Conservation (phyloP, 1,139 yeast genomes). For the Yamadazyma atlantica region DNA sequence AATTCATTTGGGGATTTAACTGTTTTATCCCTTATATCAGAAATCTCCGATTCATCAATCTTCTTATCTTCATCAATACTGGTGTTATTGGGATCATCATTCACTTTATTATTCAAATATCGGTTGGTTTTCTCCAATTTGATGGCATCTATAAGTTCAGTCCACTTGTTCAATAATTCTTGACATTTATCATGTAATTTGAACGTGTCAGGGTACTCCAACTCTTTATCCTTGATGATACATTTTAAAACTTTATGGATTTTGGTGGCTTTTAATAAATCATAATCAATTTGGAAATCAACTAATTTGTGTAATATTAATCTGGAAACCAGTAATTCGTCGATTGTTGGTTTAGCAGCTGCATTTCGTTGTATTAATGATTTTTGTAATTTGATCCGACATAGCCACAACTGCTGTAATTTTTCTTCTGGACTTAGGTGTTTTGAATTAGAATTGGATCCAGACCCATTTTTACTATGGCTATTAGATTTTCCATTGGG, state of each 20-base stretch:
- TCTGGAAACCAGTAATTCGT: slow-evolving; percentile 55
- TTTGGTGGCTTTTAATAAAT: slow-evolving; percentile 51
- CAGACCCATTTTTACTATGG: slow-evolving; percentile 3
- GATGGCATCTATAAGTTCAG: slow-evolving; percentile 33
- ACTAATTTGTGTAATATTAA: slow-evolving; percentile 51
- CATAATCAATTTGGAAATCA: slow-evolving; percentile 54
- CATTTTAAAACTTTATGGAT: slow-evolving; percentile 55
- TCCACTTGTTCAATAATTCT: slow-evolving; percentile 47
- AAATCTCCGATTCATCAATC: slow-evolving; percentile 35
- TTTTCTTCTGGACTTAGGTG: slow-evolving; percentile 34
- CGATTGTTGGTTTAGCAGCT: slow-evolving; percentile 46
- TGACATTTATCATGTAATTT: slow-evolving; percentile 48
- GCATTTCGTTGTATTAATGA: slow-evolving; percentile 46
- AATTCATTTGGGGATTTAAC: slow-evolving; percentile 9
- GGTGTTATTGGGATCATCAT: slow-evolving; percentile 5
- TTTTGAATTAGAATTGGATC: slow-evolving; percentile 4
- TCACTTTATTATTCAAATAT: slow-evolving; percentile 9
- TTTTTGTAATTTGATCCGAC: slow-evolving; percentile 47
- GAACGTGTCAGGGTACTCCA: slow-evolving; percentile 47
- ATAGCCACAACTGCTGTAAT: slow-evolving; percentile 48
- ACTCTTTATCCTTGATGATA: slow-evolving; percentile 39
- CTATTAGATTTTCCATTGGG: slow-evolving; percentile 7
- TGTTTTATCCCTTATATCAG: slow-evolving; percentile 20
- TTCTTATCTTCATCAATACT: slow-evolving; percentile 6
- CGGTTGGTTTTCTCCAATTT: slow-evolving; percentile 31